Evolutionary conservation across 75 land plant genomes (phyloP), one percentile per base, ranked within the genome.

Genomic region (Adiantum capillusveneris): DNA sequence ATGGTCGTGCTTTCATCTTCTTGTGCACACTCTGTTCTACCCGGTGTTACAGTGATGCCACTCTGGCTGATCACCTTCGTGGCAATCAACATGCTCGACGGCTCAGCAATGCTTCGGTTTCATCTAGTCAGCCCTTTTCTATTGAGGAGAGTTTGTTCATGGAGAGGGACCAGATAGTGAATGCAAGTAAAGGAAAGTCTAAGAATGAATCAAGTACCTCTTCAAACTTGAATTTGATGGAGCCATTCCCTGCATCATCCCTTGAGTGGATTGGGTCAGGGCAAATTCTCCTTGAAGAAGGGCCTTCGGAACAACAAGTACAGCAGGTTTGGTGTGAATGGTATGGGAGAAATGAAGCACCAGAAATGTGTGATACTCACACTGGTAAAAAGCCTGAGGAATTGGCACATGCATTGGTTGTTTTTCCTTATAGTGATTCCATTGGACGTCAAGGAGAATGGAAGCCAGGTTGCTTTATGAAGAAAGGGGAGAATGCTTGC

Each of bases 1-100:
- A 79, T 48, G 96, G 96, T 6, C 76, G 74, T 58, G 56, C 75
- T 39, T 49, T 68, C 17, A 75, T 93, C 25, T 93, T 89, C 73
- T 85, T 76, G 77, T 93, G 98, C 67, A 78, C 74, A 2, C 53
- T 89, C 56, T 93, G 98, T 57, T 70, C 68, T 14, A 69, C 90
- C 0, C 79, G 72, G 0, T 89, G 98, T 49, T 86, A 81, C 73
- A 83, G 79, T 46, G 98, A 93, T 31, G 25, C 79, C 13, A 76
- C 77, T 14, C 61, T 93, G 31, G 68, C 57, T 42, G 83, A 83
- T 72, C 98, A 93, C 57, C 69, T 93, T 29, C 59, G 56, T 12
- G 98, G 98, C 1, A 83, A 67, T 55, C 70, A 78, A 24, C 98
- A 93, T 55, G 50, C 78, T 17, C 63, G 73, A 44, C 72, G 79